Percentiles rank a stretch among this genome's conserved stretches.
Evolutionary conservation across 2,329 filamentous ascomycete genomes (phyloP).

Genomic region (Colletotrichum tropicale): DNA sequence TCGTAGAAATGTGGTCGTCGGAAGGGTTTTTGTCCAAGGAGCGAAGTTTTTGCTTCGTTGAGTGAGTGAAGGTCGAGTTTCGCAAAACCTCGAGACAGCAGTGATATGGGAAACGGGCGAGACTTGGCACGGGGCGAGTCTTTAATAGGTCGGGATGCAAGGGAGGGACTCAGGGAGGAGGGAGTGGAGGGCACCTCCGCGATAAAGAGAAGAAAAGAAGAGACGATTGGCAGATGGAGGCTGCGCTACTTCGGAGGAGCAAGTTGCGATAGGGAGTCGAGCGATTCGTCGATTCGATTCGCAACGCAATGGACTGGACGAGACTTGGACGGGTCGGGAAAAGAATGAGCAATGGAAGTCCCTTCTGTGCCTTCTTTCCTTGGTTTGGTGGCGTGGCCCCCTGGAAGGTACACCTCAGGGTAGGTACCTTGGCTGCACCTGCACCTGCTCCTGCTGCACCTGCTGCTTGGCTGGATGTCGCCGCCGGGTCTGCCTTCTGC

Average conservation of each 20-base stretch:
- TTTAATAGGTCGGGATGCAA: not conserved
- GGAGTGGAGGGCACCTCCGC: not conserved
- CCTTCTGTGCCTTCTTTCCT: not conserved
- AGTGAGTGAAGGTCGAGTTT: not conserved
- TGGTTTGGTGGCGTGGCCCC: not conserved
- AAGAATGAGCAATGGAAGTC: not conserved
- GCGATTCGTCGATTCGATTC: not conserved
- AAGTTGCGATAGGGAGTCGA: not conserved
- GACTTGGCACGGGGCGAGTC: slow-evolving; percentile 1
- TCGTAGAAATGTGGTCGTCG: not conserved
- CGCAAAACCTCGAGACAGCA: not conserved
- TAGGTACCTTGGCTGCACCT: not conserved
- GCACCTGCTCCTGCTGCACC: not conserved
- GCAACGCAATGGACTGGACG: not conserved
- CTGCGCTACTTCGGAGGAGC: not conserved
- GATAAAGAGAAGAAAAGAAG: not conserved
- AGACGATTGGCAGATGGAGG: not conserved
- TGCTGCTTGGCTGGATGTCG: not conserved
- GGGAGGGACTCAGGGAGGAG: not conserved
- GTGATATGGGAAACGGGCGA: not conserved
- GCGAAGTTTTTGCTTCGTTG: not conserved
- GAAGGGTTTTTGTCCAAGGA: not conserved
- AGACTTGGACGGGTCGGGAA: not conserved
- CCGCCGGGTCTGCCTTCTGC: not conserved
- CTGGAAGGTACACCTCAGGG: not conserved